Conservation (phyloP, 1,284 basidiomycete species). For the Ganoderma boninense region DNA sequence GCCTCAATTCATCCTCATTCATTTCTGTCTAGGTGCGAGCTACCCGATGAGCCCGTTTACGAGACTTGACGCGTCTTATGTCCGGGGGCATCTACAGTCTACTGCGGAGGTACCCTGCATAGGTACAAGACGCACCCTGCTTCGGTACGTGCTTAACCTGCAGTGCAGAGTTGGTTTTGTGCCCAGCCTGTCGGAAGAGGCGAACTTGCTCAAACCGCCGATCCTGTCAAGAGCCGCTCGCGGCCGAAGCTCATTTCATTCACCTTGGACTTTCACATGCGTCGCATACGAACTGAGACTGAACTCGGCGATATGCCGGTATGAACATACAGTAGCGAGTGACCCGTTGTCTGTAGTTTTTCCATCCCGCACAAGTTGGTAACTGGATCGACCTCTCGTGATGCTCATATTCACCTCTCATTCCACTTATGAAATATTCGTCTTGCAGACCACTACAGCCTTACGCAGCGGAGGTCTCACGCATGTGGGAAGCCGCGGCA, state of each 20-base stretch:
- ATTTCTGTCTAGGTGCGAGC: not conserved
- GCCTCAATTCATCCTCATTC: not conserved
- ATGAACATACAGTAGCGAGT: too few species aligned
- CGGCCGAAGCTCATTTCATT: slow-evolving; percentile 35
- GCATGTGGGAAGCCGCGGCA: not conserved
- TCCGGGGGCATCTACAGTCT: slow-evolving; percentile 8
- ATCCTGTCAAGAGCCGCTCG: slow-evolving; percentile 38
- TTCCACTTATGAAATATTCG: not conserved
- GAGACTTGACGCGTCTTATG: slow-evolving; percentile 13
- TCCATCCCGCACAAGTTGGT: not conserved
- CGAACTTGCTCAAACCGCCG: slow-evolving; percentile 41
- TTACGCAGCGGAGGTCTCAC: not conserved
- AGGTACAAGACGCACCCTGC: slow-evolving; percentile 11
- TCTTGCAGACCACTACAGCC: not conserved
- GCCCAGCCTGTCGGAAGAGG: slow-evolving; percentile 32
- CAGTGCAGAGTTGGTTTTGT: not conserved
- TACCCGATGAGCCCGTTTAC: slow-evolving; percentile 16
- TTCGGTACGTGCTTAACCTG: not conserved
- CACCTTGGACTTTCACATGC: too few species aligned
- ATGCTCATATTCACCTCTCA: not conserved
- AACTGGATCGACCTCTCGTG: not conserved
- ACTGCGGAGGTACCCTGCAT: slow-evolving; percentile 15
- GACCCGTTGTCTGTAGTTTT: not conserved
- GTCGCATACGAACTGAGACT: too few species aligned
- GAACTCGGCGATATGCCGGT: too few species aligned